A percentile compares a stretch with the other conserved stretches of the same genome.
Evolutionary conservation across 306 rosid species (phyloP).

Genomic region (Sicyos baderoa): DNA sequence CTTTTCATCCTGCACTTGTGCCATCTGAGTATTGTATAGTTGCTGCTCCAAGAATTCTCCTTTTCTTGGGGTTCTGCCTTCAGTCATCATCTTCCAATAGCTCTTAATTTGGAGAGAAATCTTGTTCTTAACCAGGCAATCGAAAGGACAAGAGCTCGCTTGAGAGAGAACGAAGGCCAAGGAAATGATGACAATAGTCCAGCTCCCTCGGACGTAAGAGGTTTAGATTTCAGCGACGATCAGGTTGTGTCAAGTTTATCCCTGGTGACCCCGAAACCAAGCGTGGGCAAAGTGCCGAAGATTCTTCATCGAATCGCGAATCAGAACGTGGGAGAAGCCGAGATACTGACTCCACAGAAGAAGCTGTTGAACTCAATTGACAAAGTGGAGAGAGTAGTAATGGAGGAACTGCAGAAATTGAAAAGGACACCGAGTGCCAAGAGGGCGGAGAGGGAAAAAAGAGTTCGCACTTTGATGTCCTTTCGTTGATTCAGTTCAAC

Average conservation of each 20-base stretch:
- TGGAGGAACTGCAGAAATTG: slow-evolving; percentile 56
- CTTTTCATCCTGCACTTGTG: background rate
- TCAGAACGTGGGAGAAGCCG: slow-evolving; percentile 29
- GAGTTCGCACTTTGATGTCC: slow-evolving; percentile 64
- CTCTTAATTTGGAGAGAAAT: background rate
- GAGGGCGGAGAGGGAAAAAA: slow-evolving; percentile 62
- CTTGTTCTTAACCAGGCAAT: slow-evolving; percentile 39
- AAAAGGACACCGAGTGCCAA: slow-evolving; percentile 60
- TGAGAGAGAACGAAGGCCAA: slow-evolving; percentile 38
- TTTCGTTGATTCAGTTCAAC: slow-evolving; percentile 49
- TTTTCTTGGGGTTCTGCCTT: background rate
- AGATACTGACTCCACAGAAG: slow-evolving; percentile 62
- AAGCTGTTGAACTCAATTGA: slow-evolving; percentile 62
- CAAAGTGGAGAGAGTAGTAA: slow-evolving; percentile 51
- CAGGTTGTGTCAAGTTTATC: slow-evolving; percentile 30
- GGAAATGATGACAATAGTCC: slow-evolving; percentile 27
- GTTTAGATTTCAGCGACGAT: slow-evolving; percentile 22
- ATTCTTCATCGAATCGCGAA: slow-evolving; percentile 38
- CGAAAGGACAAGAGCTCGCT: slow-evolving; percentile 58
- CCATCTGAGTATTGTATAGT: background rate
- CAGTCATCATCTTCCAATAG: background rate
- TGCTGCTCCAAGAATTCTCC: too few species aligned
- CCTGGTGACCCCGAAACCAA: slow-evolving; percentile 25
- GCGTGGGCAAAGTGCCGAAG: slow-evolving; percentile 33
- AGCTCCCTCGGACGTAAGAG: slow-evolving; percentile 21